Conservation (phyloP, 2,329 filamentous ascomycete genomes). For the Cladosporium sp. region DNA sequence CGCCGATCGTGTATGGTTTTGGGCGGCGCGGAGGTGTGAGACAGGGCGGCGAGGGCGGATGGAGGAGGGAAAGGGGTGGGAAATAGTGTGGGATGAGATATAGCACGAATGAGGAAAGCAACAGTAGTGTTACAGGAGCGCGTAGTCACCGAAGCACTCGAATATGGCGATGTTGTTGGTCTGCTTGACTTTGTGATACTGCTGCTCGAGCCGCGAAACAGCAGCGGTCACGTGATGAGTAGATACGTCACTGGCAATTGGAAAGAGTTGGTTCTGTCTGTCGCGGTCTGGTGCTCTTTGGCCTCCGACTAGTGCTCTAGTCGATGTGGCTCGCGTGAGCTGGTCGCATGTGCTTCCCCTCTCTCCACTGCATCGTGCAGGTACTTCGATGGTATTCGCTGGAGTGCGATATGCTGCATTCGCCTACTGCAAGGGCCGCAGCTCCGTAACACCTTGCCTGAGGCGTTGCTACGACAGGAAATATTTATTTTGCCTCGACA, state of each 20-base stretch:
- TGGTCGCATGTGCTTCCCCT: neutral
- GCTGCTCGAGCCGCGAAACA: neutral
- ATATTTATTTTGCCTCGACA: neutral
- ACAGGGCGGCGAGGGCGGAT: constrained; percentile 11
- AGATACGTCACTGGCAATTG: neutral
- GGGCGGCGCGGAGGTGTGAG: constrained; percentile 15
- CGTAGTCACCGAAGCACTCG: neutral
- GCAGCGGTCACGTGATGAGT: neutral
- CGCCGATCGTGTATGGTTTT: constrained; percentile 11
- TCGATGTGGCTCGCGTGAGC: neutral
- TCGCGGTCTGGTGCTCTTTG: neutral
- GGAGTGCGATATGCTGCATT: neutral
- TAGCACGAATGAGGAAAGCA: neutral
- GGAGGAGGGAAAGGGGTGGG: constrained; percentile 4
- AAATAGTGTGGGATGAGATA: neutral
- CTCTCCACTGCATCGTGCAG: neutral
- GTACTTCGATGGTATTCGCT: neutral
- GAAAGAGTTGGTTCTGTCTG: neutral
- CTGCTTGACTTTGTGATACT: neutral
- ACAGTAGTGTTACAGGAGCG: neutral
- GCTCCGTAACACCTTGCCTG: neutral
- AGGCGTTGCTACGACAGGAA: neutral
- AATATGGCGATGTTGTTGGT: neutral
- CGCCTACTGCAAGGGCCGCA: constrained; percentile 6
- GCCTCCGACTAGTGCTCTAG: neutral